Evolutionary conservation across 2,329 filamentous ascomycete genomes (phyloP), one percentile per base, ranked within the genome.

Genomic region (Aspergillus ibericus): DNA sequence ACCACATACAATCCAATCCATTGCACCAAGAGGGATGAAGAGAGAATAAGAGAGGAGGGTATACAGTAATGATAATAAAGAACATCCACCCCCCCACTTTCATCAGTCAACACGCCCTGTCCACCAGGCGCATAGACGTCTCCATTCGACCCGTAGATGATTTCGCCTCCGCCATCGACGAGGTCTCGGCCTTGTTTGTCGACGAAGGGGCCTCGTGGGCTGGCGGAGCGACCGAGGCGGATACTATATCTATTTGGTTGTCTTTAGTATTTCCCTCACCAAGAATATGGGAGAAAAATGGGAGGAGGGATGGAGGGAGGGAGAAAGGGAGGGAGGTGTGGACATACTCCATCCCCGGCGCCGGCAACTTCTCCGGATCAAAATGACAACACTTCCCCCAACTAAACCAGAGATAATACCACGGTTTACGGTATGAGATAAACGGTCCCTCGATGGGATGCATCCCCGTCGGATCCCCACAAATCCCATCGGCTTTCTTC

Each of bases 91-190:
- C 63, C 60, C 8, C 87, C 85, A 13, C 25, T n/a, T 1, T 87
- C 85, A 16, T 32, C 25, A 1, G 76, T 75, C 61, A 83, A 81
- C 1, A 88, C 79, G 16, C 83, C 84, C 67, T 89, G 86, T 1
- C 86, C 86, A 47, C 87, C 88, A 8, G 87, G 87, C 15, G 83
- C 87, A 65, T 89, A 90, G 0, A 88, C 80, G 25, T 77, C 82
- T 10, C 75, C 82, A 60, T 89, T 86, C 3, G 80, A 83, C 56
- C 81, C 80, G 1, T 90, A 80, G 1, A 90, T 80, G 1, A 83
- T 75, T 0, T 82, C 85, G 0, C 88, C 88, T 8, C 87, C 87
- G 46, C 82, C 82, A 2, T 79, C 66, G 1, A 77, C 79, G 59
- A 87, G 87, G 49, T 71, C 75, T 1, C 83, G 84, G 42, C 71